phyloP scores from a whole-genome alignment of 345 rosid genomes.

The Salix viminalis region DNA sequence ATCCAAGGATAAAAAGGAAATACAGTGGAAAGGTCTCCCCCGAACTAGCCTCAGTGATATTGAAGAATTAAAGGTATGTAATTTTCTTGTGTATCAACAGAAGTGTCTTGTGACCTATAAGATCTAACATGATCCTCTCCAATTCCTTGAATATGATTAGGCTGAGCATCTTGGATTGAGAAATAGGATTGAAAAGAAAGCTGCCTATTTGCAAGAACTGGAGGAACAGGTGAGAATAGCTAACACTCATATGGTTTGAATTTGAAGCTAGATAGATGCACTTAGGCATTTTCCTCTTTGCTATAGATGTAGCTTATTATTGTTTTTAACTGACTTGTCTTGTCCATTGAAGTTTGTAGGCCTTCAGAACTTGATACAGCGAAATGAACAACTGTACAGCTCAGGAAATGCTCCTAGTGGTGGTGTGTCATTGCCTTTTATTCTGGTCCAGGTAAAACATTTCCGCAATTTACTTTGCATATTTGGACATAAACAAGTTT shows the following conservation, averaged over 20 bases:
- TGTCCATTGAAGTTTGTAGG: slow-evolving; percentile 58
- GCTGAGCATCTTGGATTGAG: slow-evolving; percentile 60
- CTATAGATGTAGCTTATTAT: slow-evolving; percentile 9
- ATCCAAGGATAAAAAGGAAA: slow-evolving; percentile 94
- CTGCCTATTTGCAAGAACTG: slow-evolving; percentile 77
- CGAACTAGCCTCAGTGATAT: slow-evolving; percentile 86
- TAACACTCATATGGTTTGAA: slow-evolving; percentile 7
- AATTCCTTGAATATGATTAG: slow-evolving; percentile 33
- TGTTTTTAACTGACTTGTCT: slow-evolving; percentile 13
- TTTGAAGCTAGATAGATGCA: slow-evolving; percentile 8
- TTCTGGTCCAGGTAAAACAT: slow-evolving; percentile 84
- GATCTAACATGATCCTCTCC: slow-evolving; percentile 19
- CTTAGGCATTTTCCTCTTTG: not conserved
- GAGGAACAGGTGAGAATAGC: slow-evolving; percentile 80
- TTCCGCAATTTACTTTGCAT: slow-evolving; percentile 7
- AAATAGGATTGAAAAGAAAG: slow-evolving; percentile 84
- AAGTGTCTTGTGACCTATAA: slow-evolving; percentile 10
- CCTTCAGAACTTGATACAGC: slow-evolving; percentile 74
- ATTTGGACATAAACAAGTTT: not conserved
- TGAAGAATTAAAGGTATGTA: slow-evolving; percentile 83
- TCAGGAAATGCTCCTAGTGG: slow-evolving; percentile 78
- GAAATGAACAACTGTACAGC: slow-evolving; percentile 77
- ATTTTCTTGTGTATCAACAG: slow-evolving; percentile 3
- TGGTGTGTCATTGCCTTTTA: slow-evolving; percentile 93
- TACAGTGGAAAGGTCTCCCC: slow-evolving; percentile 99